phyloP scores from a whole-genome alignment of 257 asterid species.

The Lithospermum erythrorhizon region DNA sequence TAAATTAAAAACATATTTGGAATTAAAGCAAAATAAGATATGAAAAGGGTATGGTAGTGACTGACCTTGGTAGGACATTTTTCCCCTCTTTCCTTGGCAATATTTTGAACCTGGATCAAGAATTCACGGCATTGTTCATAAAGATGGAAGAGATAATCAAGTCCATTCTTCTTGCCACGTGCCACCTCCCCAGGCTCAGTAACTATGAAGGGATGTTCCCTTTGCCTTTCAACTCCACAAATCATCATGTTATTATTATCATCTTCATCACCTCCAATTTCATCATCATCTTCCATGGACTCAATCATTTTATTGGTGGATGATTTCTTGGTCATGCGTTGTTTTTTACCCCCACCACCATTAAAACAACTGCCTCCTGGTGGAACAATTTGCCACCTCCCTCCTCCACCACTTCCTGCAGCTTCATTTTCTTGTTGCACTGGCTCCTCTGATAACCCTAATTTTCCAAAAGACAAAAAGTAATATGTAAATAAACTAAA shows the following conservation, averaged over 20 bases:
- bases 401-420: constrained; percentile 67
- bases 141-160: constrained; percentile 85
- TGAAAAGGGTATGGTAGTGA: neutral
- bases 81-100: constrained; percentile 90
- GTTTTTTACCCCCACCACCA: constrained; percentile 47
- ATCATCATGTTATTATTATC: constrained; percentile 27
- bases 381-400: constrained; percentile 51
- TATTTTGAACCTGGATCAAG: constrained; percentile 91
- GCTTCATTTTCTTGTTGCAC: constrained; percentile 94
- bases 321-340: constrained; percentile 42
- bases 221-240: constrained; percentile 63
- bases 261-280: constrained; percentile 47
- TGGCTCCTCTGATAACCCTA: constrained; percentile 92
- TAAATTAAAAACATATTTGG: too few relatives aligned
- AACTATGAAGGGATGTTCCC: constrained; percentile 95
- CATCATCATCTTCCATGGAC: constrained; percentile 57
- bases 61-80: constrained; percentile 93
- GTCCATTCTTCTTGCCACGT: constrained; percentile 96
- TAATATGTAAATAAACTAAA: neutral
- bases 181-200: constrained; percentile 99
- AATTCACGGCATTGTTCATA: constrained; percentile 90
- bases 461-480: constrained; percentile 6
- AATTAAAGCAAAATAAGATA: neutral
- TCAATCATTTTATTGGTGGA: constrained; percentile 41
- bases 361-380: too few relatives aligned